Evolutionary conservation across 1,284 basidiomycete species (phyloP), one percentile per base, ranked within the genome.

Genomic region (Ustilago cynodontis): DNA sequence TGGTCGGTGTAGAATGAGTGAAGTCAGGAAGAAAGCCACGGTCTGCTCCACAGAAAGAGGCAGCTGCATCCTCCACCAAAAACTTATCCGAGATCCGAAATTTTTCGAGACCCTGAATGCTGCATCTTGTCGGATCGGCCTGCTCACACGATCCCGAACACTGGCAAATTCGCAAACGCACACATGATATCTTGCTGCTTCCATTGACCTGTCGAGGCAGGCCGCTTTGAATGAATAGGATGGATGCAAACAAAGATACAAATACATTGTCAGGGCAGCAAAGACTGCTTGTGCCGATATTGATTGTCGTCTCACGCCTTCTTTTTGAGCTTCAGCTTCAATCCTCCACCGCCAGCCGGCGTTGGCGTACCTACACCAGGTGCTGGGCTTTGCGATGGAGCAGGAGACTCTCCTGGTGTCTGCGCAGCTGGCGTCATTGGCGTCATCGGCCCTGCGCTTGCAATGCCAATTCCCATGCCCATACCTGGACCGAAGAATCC

Each of bases 251-350:
- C 8, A 41, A 20, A 50, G 28, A 47, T 71, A 71, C 51, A 65
- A 71, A 63, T 66, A 71, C 63, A 65, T 43, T 3, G 31, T 43
- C 2, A 35, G 29, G 35, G 7, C 16, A 43, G 41, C 41, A 43
- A 33, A 33, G 31, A 33, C 31, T 5, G 11, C 31, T 33, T 11
- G 31, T 33, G 31, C 31, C 5, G 31, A 33, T 33, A 33, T 11
- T n/a, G n/a, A 11, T 11, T 33, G 31, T 11, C 31, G 6, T 33
- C 31, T 62, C 28, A 77, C 1, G 55, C 73, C 65, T 77, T 77
- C 60, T 78, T 78, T 43, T 78, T 78, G 61, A 78, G 71, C 71
- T 78, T 78, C 58, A 78, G 43, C 52, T 78, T 78, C 43, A 78
- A 39, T n/a, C 70, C 56, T n/a, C 20, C 56, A 22, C 56, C 65